Conservation (phyloP, 2,329 filamentous ascomycete genomes). For the Neoscytalidium dimidiatum region DNA sequence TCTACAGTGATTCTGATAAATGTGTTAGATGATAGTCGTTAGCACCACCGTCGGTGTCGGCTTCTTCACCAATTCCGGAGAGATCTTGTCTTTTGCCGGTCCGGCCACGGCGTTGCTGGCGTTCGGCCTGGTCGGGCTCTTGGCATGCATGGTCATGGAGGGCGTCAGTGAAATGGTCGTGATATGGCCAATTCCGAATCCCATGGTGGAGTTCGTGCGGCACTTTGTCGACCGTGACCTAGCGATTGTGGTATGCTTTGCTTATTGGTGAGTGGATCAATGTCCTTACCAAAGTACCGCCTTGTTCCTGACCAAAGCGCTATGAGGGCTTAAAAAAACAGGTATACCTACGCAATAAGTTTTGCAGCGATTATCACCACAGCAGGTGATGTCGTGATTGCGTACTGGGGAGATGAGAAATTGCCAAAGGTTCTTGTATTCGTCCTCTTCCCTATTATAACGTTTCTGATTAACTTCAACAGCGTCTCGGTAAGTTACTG, state of each 20-base stretch:
- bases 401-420: conserved; percentile 27
- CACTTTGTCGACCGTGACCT: conserved; percentile 41
- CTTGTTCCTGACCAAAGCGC: background rate
- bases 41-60: conserved; percentile 38
- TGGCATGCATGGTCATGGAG: conserved; percentile 41
- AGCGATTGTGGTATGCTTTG: conserved; percentile 35
- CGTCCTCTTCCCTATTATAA: background rate
- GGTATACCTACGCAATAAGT: conserved; percentile 33
- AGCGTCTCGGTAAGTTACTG: background rate
- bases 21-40: conserved; percentile 37
- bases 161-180: conserved; percentile 41
- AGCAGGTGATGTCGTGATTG: conserved; percentile 26
- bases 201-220: conserved; percentile 38
- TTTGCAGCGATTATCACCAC: conserved; percentile 32
- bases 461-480: conserved; percentile 4
- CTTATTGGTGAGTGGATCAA: conserved; percentile 32
- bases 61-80: conserved; percentile 35
- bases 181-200: conserved; percentile 41
- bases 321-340: background rate
- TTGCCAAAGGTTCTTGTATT: background rate
- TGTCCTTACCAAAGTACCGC: background rate
- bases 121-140: conserved; percentile 33
- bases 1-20: background rate
- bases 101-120: conserved; percentile 36
- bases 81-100: conserved; percentile 36